These are phyloP conservation scores for Xylariaceae sp. DNA, from an alignment of 2,329 filamentous ascomycete genomes.

Conservation along the genomic window DNA sequence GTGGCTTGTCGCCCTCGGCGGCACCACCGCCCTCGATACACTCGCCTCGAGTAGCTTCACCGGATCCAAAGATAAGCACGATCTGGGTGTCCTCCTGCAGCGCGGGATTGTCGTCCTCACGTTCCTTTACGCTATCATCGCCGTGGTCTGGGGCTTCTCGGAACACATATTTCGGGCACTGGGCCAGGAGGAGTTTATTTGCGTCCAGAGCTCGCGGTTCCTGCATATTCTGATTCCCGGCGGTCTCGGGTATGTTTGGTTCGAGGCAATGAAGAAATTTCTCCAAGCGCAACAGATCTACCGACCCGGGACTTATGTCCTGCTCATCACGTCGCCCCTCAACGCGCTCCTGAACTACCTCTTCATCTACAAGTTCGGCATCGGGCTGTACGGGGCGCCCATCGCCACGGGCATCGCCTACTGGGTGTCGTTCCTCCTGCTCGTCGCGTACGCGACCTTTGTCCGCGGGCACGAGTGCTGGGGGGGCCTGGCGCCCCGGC, in stretches of 20 bases:
- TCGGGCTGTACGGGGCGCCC: conserved; percentile 75
- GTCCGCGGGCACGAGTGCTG: conserved; percentile 71
- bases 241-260: conserved; percentile 82
- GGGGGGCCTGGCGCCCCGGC: conserved; percentile 64
- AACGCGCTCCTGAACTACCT: conserved; percentile 78
- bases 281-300: conserved; percentile 84
- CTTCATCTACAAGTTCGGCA: conserved; percentile 66
- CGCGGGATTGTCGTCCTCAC: conserved; percentile 69
- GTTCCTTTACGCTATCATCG: conserved; percentile 68
- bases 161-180: conserved; percentile 69
- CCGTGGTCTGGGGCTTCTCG: conserved; percentile 69
- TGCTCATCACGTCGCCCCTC: conserved; percentile 76
- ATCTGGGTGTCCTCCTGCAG: conserved; percentile 75
- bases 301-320: conserved; percentile 74
- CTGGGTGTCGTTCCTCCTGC: conserved; percentile 75
- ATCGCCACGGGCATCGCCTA: conserved; percentile 81
- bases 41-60: conserved; percentile 80
- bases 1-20: conserved; percentile 81
- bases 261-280: conserved; percentile 82
- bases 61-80: conserved; percentile 67
- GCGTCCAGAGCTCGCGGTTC: conserved; percentile 68
- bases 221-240: conserved; percentile 72
- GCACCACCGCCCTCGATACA: conserved; percentile 82
- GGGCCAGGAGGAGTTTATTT: conserved; percentile 75
- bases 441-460: conserved; percentile 69